These are phyloP conservation scores for Pyrenophora tritici-repentis DNA, from an alignment of 2,329 filamentous ascomycete species.

Conservation along the genomic window DNA sequence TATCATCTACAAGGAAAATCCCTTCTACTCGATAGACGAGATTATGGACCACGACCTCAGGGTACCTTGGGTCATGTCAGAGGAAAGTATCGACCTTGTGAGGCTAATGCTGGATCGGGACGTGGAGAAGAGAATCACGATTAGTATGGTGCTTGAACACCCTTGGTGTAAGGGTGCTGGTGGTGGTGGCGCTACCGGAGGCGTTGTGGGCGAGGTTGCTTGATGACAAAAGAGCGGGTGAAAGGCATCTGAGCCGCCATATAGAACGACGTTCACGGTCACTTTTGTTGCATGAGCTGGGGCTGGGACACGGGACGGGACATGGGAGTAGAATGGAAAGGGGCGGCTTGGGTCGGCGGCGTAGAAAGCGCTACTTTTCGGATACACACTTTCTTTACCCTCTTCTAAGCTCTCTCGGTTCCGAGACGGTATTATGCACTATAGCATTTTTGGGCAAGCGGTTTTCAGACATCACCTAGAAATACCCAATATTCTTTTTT, in stretches of 20 bases:
- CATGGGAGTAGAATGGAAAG: neutral
- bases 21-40: conserved; percentile 98
- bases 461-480: no score
- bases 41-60: conserved; percentile 97
- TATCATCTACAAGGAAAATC: conserved; percentile 99
- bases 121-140: conserved; percentile 80
- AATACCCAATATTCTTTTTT: no score
- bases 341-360: neutral
- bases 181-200: neutral
- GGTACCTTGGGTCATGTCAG: conserved; percentile 85
- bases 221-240: neutral
- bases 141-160: conserved; percentile 84
- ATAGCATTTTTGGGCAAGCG: no score
- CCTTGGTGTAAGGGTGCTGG: conserved; percentile 67
- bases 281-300: conserved; percentile 1
- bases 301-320: neutral
- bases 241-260: neutral
- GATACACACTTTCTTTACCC: no score
- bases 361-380: no score
- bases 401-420: no score
- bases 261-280: conserved; percentile 8
- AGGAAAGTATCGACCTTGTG: conserved; percentile 90
- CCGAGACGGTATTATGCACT: no score
- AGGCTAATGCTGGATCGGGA: conserved; percentile 91
- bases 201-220: neutral